phyloP scores from a whole-genome alignment of 805 yeast species.

The Hanseniaspora jakobsenii region DNA sequence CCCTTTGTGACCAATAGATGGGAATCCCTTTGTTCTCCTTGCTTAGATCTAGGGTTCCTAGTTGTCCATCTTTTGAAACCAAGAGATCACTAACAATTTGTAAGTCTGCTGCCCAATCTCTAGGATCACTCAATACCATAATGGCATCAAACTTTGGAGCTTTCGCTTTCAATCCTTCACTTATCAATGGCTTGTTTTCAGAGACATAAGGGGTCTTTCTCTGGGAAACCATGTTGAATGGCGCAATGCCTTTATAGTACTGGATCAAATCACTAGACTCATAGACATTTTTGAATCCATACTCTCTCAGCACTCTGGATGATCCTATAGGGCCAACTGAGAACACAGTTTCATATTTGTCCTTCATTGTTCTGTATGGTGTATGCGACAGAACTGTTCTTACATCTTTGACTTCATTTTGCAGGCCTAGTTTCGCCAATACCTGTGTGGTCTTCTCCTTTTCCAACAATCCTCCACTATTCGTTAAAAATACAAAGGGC shows the following conservation, averaged over 20 bases:
- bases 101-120: constrained; percentile 76
- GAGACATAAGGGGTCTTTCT: not conserved
- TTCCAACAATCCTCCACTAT: constrained; percentile 80
- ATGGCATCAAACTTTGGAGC: constrained; percentile 65
- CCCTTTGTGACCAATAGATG: constrained; percentile 69
- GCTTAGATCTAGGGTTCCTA: constrained; percentile 40
- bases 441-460: constrained; percentile 43
- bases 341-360: constrained; percentile 48
- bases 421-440: constrained; percentile 22
- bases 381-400: constrained; percentile 84
- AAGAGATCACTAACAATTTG: constrained; percentile 67
- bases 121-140: constrained; percentile 75
- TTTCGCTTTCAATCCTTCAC: constrained; percentile 34
- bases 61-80: constrained; percentile 46
- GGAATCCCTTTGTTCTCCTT: constrained; percentile 51
- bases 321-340: constrained; percentile 69
- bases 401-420: constrained; percentile 34
- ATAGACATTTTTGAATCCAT: constrained; percentile 69
- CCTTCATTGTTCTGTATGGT: constrained; percentile 54
- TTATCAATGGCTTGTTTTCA: constrained; percentile 28
- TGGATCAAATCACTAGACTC: constrained; percentile 60
- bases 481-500: constrained; percentile 76
- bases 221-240: constrained; percentile 29
- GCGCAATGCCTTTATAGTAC: constrained; percentile 49
- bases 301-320: constrained; percentile 62